phyloP scores from a whole-genome alignment of 768 basidiomycete species.

The Suillus decipiens region DNA sequence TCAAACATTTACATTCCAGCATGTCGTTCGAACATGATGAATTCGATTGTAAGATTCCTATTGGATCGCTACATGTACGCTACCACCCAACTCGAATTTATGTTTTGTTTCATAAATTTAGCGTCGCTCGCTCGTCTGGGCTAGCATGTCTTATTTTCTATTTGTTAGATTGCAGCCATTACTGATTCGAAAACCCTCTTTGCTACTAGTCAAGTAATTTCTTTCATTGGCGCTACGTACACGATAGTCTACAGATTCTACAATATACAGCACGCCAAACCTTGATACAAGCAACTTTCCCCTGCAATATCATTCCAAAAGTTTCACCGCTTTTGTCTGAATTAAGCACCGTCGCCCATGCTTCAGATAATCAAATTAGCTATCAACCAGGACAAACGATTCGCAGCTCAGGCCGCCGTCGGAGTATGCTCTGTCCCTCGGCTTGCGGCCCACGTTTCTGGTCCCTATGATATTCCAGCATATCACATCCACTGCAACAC shows the following conservation, averaged over 20 bases:
- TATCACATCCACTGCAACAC: background rate
- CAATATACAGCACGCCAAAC: background rate
- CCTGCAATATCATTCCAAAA: background rate
- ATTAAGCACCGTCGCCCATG: background rate
- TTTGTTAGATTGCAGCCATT: no score
- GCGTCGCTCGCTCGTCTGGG: no score
- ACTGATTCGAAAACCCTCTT: no score
- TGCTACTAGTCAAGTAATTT: no score
- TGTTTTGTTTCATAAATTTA: no score
- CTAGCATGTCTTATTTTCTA: no score
- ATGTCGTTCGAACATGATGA: no score
- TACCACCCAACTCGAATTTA: no score
- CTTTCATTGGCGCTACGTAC: background rate
- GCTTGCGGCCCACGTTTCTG: conserved; percentile 33
- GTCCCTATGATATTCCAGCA: conserved; percentile 22
- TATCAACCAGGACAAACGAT: background rate
- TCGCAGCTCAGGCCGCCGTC: conserved; percentile 15
- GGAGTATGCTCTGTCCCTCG: conserved; percentile 32
- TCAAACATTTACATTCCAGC: no score
- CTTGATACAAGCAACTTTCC: background rate
- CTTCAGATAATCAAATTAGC: background rate
- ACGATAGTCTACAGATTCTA: background rate
- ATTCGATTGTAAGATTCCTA: no score
- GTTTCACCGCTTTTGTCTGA: background rate
- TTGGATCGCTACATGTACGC: no score